These are phyloP conservation scores for Citrus maxima DNA, from an alignment of 345 rosid genomes.

Conservation along the genomic window DNA sequence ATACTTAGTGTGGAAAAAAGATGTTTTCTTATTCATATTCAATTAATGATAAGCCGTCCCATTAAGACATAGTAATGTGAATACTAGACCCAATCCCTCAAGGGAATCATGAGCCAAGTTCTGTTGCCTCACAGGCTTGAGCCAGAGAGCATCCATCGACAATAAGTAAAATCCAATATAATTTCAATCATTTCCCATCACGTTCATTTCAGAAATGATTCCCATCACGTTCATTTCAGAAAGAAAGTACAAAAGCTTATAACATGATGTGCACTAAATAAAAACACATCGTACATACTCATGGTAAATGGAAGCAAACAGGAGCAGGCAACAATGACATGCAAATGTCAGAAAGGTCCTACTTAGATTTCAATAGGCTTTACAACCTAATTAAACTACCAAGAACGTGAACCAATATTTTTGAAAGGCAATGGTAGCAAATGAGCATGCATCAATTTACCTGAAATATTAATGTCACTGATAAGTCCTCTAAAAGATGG, in stretches of 20 bases:
- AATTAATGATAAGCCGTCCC: background rate
- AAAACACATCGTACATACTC: background rate
- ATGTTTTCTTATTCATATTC: background rate
- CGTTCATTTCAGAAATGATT: background rate
- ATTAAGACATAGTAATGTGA: background rate
- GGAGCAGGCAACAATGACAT: background rate
- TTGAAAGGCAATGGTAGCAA: background rate
- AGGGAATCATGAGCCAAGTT: background rate
- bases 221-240: background rate
- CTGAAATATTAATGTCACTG: slow-evolving; percentile 53
- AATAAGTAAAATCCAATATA: background rate
- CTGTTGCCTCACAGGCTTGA: background rate
- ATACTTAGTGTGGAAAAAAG: background rate
- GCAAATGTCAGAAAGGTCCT: background rate
- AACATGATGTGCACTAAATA: background rate
- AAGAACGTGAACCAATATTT: background rate
- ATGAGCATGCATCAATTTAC: slow-evolving; percentile 26
- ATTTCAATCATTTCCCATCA: background rate
- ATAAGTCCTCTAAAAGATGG: slow-evolving; percentile 63
- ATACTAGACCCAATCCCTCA: background rate
- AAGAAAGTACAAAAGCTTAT: background rate
- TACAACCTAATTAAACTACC: background rate
- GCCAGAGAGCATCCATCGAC: background rate
- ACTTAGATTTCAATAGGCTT: background rate
- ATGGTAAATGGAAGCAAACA: background rate